These are phyloP conservation scores for Heimioporus retisporus DNA, from an alignment of 1,284 basidiomycete genomes.

Conservation along the genomic window DNA sequence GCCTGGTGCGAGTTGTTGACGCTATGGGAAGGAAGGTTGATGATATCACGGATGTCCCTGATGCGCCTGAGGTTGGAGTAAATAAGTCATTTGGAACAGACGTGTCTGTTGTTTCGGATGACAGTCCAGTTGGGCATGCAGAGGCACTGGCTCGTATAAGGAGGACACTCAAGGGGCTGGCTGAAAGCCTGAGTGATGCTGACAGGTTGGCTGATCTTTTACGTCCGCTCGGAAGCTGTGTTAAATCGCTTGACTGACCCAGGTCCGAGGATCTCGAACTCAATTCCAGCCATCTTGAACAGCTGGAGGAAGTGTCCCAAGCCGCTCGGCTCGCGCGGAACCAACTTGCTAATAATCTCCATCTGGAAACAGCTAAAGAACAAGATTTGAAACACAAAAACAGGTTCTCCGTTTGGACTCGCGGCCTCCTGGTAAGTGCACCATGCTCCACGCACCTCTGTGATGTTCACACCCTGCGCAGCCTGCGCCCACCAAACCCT, in stretches of 20 bases:
- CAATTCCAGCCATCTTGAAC: constrained; percentile 57
- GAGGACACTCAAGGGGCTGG: constrained; percentile 65
- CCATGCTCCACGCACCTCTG: neutral
- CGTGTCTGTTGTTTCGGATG: constrained; percentile 36
- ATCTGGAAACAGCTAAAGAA: constrained; percentile 41
- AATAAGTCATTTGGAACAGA: constrained; percentile 40
- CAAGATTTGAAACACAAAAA: constrained; percentile 21
- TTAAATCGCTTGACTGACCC: constrained; percentile 16
- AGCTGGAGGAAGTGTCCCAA: constrained; percentile 65
- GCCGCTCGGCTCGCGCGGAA: constrained; percentile 60
- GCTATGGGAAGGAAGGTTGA: constrained; percentile 73
- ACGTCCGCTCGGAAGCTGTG: constrained; percentile 9
- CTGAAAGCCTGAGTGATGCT: constrained; percentile 61
- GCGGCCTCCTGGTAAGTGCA: constrained; percentile 31
- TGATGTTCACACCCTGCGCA: constrained; percentile 23
- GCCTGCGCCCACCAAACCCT: constrained; percentile 25
- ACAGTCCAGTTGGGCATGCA: constrained; percentile 52
- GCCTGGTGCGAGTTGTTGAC: constrained; percentile 69
- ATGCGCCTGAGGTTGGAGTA: constrained; percentile 19
- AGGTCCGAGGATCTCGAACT: constrained; percentile 50
- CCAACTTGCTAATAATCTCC: constrained; percentile 55
- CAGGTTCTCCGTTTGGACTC: constrained; percentile 22
- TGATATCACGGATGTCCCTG: constrained; percentile 42
- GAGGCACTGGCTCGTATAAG: constrained; percentile 67
- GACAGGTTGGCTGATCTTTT: constrained; percentile 56